Evolutionary conservation across 1,284 basidiomycete species (phyloP).

Genomic region (Malassezia restricta): DNA sequence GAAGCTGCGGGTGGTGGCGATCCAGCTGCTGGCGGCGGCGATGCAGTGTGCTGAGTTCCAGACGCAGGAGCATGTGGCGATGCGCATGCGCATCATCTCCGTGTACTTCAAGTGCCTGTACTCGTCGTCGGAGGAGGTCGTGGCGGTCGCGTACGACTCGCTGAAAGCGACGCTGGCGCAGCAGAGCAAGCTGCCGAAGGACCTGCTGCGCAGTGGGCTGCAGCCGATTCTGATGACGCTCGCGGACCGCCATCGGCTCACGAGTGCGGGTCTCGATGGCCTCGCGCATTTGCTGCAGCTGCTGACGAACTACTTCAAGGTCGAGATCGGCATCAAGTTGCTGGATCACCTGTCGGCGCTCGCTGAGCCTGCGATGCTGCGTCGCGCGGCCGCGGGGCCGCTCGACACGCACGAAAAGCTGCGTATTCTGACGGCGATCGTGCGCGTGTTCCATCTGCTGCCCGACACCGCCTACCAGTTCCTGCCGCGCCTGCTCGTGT

Average conservation of each 20-base stretch:
- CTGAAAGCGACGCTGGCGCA: conserved; percentile 72
- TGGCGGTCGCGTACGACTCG: conserved; percentile 88
- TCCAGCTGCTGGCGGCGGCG: conserved; percentile 80
- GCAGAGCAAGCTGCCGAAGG: conserved; percentile 85
- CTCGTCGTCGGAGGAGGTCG: conserved; percentile 80
- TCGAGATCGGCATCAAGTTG: conserved; percentile 95
- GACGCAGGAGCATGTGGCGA: conserved; percentile 33
- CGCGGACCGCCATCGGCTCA: conserved; percentile 85
- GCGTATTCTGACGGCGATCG: conserved; percentile 79
- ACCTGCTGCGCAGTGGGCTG: conserved; percentile 83
- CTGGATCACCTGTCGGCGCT: conserved; percentile 60
- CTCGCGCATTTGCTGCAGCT: conserved; percentile 87
- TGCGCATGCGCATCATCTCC: conserved; percentile 66
- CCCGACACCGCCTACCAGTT: conserved; percentile 77
- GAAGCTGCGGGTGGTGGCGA: conserved; percentile 86
- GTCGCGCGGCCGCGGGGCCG: conserved; percentile 31
- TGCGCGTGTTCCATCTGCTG: conserved; percentile 92
- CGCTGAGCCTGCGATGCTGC: conserved; percentile 32
- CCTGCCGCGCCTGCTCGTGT: conserved; percentile 69
- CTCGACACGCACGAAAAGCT: conserved; percentile 73
- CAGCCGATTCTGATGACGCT: conserved; percentile 96
- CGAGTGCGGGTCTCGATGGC: conserved; percentile 82
- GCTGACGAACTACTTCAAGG: conserved; percentile 98
- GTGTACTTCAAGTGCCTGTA: conserved; percentile 99
- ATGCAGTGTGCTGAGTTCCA: conserved; percentile 83